These are phyloP conservation scores for Avena atlantica DNA, from an alignment of 176 grass and related monocot species.

Conservation along the genomic window DNA sequence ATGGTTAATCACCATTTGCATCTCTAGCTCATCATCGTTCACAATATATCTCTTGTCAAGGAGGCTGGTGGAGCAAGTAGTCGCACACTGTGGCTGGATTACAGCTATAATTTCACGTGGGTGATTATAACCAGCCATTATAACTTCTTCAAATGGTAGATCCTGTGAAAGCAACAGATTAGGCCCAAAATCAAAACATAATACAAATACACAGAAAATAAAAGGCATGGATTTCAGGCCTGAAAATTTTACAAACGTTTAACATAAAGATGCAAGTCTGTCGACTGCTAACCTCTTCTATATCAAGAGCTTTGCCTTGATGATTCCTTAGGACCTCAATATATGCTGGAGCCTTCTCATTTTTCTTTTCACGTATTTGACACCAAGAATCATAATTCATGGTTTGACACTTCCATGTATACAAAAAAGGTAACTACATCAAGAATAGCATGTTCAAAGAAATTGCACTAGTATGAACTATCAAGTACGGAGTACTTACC, in stretches of 20 bases:
- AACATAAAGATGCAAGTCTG: conserved; percentile 24
- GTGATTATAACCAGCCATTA: conserved; percentile 47
- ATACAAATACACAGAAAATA: background rate
- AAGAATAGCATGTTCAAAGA: conserved; percentile 24
- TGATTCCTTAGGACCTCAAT: conserved; percentile 29
- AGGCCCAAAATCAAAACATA: background rate
- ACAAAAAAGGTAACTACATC: conserved; percentile 1
- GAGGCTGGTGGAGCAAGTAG: conserved; percentile 2
- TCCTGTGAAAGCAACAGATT: conserved; percentile 33
- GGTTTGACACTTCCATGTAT: conserved; percentile 46
- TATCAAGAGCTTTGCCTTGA: conserved; percentile 9
- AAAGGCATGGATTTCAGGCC: background rate
- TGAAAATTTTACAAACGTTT: background rate
- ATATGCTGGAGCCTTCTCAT: conserved; percentile 40
- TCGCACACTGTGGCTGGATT: conserved; percentile 33
- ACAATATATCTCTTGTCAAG: conserved; percentile 40
- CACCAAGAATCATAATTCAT: conserved; percentile 38
- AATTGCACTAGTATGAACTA: conserved; percentile 32
- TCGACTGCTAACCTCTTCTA: conserved; percentile 27
- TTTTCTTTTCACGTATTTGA: conserved; percentile 34
- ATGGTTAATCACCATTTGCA: conserved; percentile 39
- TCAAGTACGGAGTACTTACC: conserved; percentile 28
- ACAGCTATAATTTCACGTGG: conserved; percentile 50
- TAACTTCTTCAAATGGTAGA: conserved; percentile 27
- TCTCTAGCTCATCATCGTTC: conserved; percentile 52